phyloP scores from a whole-genome alignment of 1,139 yeast species.

The Yamadazyma kanchanaburiensis region DNA sequence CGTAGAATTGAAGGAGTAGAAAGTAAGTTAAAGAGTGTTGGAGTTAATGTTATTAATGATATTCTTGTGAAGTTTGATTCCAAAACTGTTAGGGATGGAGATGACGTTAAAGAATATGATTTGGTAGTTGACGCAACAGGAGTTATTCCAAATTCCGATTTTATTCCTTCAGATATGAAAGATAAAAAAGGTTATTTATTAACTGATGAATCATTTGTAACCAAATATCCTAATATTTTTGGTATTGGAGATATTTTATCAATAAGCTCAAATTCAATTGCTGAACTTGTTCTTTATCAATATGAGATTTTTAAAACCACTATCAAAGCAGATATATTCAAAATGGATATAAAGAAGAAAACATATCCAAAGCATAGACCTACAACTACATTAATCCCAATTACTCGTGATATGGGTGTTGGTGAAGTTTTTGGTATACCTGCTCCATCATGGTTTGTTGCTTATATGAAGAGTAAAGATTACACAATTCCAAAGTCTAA shows the following conservation, averaged over 20 bases:
- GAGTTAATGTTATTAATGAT: slow-evolving; percentile 18
- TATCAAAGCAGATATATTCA: slow-evolving; percentile 11
- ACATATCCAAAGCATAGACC: slow-evolving; percentile 1
- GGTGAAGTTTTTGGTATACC: slow-evolving; percentile 19
- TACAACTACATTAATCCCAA: slow-evolving; percentile 18
- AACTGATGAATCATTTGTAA: slow-evolving; percentile 17
- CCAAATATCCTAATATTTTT: slow-evolving; percentile 18
- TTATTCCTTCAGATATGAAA: slow-evolving; percentile 9
- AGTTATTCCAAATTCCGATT: slow-evolving; percentile 19
- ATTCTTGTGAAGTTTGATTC: neutral
- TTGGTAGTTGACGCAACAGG: slow-evolving; percentile 18
- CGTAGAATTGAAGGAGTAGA: slow-evolving; percentile 14
- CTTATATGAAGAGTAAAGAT: slow-evolving; percentile 13
- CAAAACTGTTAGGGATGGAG: slow-evolving; percentile 11
- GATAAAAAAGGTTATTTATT: slow-evolving; percentile 16
- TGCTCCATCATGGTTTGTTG: slow-evolving; percentile 20
- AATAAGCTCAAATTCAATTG: slow-evolving; percentile 13
- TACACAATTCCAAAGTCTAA: slow-evolving; percentile 2
- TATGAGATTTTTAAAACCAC: slow-evolving; percentile 10
- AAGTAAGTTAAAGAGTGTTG: slow-evolving; percentile 15
- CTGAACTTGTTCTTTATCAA: slow-evolving; percentile 19
- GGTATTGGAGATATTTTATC: slow-evolving; percentile 24
- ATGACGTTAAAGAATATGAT: slow-evolving; percentile 14
- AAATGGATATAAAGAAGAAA: neutral
- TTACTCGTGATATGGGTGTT: slow-evolving; percentile 27